Base-by-base conservation (phyloP, 202 grass and related monocot genomes). In the Carex arenaria region DNA sequence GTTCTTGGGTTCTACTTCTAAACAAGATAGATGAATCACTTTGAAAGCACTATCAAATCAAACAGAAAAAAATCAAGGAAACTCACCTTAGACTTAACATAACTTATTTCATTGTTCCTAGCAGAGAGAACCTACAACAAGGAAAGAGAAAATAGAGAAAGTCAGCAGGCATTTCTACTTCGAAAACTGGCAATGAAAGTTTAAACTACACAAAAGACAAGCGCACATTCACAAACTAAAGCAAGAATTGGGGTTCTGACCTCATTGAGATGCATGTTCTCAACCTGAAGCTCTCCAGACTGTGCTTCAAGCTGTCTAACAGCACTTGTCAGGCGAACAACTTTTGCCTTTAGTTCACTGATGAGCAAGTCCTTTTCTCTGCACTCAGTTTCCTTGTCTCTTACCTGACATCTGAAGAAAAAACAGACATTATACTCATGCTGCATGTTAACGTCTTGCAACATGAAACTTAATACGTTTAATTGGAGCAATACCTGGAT, bases 331-430 rank as follows among this genome's bases (percentile, higher is more conserved):
- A 99, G 88, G 10, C 71, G 79, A 52, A 95, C 89, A 57, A 99
- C 72, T 51, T 99, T 93, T 86, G 93, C 96, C 87, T 99, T 99
- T 20, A 93, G 85, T 67, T 99, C 96, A 67, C 85, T 80, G 65
- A 92, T 94, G 12, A 82, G 11, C 3, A 82, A 4, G 32, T 93
- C 93, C 72, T 92, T 92, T 42, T 98, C 96, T 73, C 85, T 88
- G 85, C 87, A 89, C 53, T 75, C 84, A 26, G 74, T 83, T 43
- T 90, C 87, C 87, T 90, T 93, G 77, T 93, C 91, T 28, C 85
- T 88, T 59, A 90, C 54, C 61, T 95, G 91, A 78, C 91, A 98
- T 84, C 96, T 97, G 67, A 9, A 84, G 77, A 47, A 3, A 75
- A 78, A 63, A 80, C 51, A 52, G 4, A 85, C 18, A 61, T 72